Base-by-base conservation (phyloP, 163 green algal species). In the Volvox carteri region DNA sequence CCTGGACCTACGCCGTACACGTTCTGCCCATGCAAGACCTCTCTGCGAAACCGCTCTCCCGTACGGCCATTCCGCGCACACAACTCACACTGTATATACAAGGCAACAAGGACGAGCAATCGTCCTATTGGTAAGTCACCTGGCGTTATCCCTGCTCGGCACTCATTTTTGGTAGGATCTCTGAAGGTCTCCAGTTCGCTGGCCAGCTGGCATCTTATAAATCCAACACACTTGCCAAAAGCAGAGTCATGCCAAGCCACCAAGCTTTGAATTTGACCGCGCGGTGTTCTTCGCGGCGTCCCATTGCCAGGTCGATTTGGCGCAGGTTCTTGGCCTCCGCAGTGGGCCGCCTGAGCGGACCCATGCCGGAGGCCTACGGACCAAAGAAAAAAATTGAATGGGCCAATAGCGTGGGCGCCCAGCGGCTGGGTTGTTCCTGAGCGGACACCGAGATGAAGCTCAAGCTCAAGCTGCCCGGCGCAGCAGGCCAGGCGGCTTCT, bases 391-490 rank as follows among this genome's bases (percentile, higher is more conserved):
- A 46, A 23, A 41, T 2, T 44, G 11, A 44, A 80, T 80, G 73
- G 44, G 73, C 44, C 25, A 65, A 1, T 80, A 65, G 42, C 42
- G 21, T 80, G 42, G 28, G 12, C 44, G 44, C 41, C 12, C 44
- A 80, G 42, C 73, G 28, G 39, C 25, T 28, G 46, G 44, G 44
- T 80, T 65, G 73, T 62, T 46, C 44, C 73, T 80, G 28, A 80
- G 42, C 44, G 46, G 41, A 62, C 19, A 44, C 46, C 30, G 16
- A 48, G 18, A 89, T 92, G 74, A 86, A 89, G 88, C 76, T 87
- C 3, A 92, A 92, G 52, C 42, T 90, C 28, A 81, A 78, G 75
- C 39, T 87, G 75, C 74, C 62, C 1, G 35, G 44, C 62, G 78
- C 54, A 74, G 41, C 44, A 8, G 81, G 81, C 46, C 46, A 28